Evolutionary conservation across 2,329 filamentous ascomycete genomes (phyloP).

Genomic region (Colletotrichum cordylinicola): DNA sequence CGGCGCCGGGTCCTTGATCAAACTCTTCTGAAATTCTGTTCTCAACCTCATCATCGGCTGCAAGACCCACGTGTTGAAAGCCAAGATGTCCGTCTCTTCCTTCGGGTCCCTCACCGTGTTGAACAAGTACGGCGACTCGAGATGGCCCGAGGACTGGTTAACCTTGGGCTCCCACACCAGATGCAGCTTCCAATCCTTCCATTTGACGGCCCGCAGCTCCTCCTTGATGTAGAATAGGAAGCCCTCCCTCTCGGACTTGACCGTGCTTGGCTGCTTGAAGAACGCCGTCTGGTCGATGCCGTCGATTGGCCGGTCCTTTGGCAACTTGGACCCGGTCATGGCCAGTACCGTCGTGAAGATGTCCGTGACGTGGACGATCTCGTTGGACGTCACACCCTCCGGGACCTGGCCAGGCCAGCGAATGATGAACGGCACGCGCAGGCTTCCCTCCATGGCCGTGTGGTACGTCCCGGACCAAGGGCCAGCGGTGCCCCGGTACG

Average conservation of each 20-base stretch:
- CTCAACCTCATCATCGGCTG: slow-evolving; percentile 34
- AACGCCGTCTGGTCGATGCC: slow-evolving; percentile 32
- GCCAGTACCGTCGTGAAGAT: slow-evolving; percentile 34
- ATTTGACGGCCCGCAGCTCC: slow-evolving; percentile 37
- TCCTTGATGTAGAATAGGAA: slow-evolving; percentile 41
- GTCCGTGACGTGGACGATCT: slow-evolving; percentile 38
- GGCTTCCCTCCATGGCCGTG: slow-evolving; percentile 40
- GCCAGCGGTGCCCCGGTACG: slow-evolving; percentile 36
- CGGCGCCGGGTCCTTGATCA: slow-evolving; percentile 34
- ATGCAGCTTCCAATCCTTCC: slow-evolving; percentile 40
- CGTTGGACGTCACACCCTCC: slow-evolving; percentile 28
- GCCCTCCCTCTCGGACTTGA: slow-evolving; percentile 26
- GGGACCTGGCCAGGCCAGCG: slow-evolving; percentile 37
- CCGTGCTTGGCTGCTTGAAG: slow-evolving; percentile 26
- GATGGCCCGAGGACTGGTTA: slow-evolving; percentile 33
- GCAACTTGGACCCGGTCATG: slow-evolving; percentile 26
- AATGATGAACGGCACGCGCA: slow-evolving; percentile 40
- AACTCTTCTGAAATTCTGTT: slow-evolving; percentile 30
- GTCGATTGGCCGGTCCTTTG: slow-evolving; percentile 35
- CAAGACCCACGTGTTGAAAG: slow-evolving; percentile 37
- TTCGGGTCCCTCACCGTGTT: slow-evolving; percentile 35
- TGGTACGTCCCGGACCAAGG: slow-evolving; percentile 41
- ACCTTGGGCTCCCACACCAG: slow-evolving; percentile 39
- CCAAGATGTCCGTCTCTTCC: slow-evolving; percentile 35
- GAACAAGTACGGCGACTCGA: slow-evolving; percentile 38